Percentiles rank a stretch among this genome's conserved stretches.
Conservation (phyloP, 2,329 filamentous ascomycete species). For the Colletotrichum cuscutae region DNA sequence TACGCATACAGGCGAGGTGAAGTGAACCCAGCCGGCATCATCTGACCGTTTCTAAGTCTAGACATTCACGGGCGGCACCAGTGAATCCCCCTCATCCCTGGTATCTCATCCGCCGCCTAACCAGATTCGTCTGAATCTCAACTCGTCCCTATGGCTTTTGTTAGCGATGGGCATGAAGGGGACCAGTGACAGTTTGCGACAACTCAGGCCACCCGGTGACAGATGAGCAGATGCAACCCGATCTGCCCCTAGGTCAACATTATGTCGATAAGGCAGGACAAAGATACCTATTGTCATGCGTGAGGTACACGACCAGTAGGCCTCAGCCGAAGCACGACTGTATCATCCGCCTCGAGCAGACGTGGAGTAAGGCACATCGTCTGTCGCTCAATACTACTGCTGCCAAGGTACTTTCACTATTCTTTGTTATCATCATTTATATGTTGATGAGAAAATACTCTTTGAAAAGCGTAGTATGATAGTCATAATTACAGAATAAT, state of each 20-base stretch:
- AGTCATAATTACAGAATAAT: too few relatives aligned
- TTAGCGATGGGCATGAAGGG: neutral
- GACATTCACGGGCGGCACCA: conserved; percentile 2
- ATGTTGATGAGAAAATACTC: too few relatives aligned
- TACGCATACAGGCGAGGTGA: neutral
- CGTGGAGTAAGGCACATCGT: neutral
- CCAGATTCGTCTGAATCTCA: conserved; percentile 2
- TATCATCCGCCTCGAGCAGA: too few relatives aligned
- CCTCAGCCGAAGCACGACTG: neutral
- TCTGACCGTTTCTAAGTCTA: conserved; percentile 16
- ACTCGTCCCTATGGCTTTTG: neutral
- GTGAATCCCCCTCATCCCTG: neutral
- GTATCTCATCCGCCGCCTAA: neutral
- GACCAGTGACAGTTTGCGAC: conserved; percentile 1
- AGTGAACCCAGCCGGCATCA: conserved; percentile 19
- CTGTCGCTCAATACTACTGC: too few relatives aligned
- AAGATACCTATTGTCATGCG: neutral
- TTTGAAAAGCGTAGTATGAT: too few relatives aligned
- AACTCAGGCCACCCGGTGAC: neutral
- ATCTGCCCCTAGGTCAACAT: neutral
- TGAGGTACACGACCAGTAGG: neutral
- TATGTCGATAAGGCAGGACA: neutral
- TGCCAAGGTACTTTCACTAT: too few relatives aligned
- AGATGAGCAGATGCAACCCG: neutral
- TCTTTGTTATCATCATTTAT: too few relatives aligned